Percentiles rank a stretch among this genome's conserved stretches.
These are phyloP conservation scores for Babesia sp. DNA, from an alignment of 169 alveolate species.

Conservation along the genomic window DNA sequence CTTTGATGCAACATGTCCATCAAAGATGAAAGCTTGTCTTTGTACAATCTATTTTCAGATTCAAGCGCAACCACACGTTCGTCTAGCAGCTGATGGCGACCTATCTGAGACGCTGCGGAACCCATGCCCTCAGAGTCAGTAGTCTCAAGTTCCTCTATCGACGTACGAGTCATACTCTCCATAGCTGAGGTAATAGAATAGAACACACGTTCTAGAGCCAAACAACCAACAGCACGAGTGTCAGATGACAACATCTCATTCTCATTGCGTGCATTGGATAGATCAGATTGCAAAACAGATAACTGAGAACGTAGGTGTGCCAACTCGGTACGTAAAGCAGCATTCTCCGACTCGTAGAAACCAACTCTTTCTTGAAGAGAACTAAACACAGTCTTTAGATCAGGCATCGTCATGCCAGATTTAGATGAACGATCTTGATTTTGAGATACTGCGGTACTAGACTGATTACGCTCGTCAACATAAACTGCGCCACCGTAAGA, in stretches of 20 bases:
- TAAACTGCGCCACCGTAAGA: background rate
- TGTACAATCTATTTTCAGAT: conserved; percentile 42
- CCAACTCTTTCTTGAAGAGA: conserved; percentile 8
- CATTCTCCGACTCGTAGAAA: conserved; percentile 14
- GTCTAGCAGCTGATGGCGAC: background rate
- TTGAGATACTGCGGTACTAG: conserved; percentile 15
- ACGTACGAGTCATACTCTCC: background rate
- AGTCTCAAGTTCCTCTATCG: conserved; percentile 24
- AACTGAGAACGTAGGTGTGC: background rate
- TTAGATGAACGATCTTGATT: background rate
- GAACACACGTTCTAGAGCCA: conserved; percentile 16
- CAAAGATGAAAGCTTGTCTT: conserved; percentile 22
- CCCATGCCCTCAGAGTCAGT: background rate
- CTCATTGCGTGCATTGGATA: conserved; percentile 1
- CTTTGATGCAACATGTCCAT: conserved; percentile 7
- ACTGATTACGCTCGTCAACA: background rate
- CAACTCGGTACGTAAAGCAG: conserved; percentile 8
- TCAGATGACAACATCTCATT: conserved; percentile 3
- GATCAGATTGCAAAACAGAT: background rate
- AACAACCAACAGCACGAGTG: conserved; percentile 4
- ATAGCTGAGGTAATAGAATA: conserved; percentile 11
- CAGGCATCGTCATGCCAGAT: conserved; percentile 11
- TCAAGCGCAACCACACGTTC: conserved; percentile 24
- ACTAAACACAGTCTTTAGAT: background rate
- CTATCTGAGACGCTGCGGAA: background rate